Conservation (phyloP, 2,329 filamentous ascomycete genomes). For the Sphaerulina musiva region DNA sequence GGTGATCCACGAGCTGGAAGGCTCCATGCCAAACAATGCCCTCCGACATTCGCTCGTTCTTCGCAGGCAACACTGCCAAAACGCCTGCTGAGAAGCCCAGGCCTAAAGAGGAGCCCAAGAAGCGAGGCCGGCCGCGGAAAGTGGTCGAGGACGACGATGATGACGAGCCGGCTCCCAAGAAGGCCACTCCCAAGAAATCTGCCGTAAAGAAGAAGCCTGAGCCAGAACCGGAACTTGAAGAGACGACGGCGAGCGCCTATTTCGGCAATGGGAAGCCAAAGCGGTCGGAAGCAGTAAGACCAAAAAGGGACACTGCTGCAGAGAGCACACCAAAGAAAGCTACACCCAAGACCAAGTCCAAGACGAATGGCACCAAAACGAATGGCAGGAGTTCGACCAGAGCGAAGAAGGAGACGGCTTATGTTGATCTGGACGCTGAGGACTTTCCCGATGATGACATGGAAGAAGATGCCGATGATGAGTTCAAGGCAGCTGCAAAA, state of each 20-base stretch:
- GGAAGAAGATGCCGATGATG: slow-evolving; percentile 62
- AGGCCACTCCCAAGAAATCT: slow-evolving; percentile 46
- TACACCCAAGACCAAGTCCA: slow-evolving; percentile 30
- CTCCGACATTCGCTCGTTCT: slow-evolving; percentile 82
- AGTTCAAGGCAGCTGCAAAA: slow-evolving; percentile 68
- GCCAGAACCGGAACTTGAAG: slow-evolving; percentile 36
- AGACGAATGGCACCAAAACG: slow-evolving; percentile 32
- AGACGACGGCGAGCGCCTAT: slow-evolving; percentile 57
- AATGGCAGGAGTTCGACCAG: slow-evolving; percentile 35
- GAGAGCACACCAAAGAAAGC: slow-evolving; percentile 38
- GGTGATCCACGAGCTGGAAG: background rate
- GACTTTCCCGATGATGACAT: slow-evolving; percentile 38
- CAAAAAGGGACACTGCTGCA: slow-evolving; percentile 17
- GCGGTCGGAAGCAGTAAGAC: slow-evolving; percentile 37
- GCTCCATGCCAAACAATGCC: slow-evolving; percentile 56
- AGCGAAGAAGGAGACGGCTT: slow-evolving; percentile 40
- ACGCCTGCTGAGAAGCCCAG: slow-evolving; percentile 37
- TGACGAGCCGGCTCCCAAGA: slow-evolving; percentile 23
- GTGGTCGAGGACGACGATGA: slow-evolving; percentile 73
- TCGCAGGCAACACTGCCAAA: slow-evolving; percentile 65
- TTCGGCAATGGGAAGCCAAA: slow-evolving; percentile 54
- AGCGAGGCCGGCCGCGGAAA: slow-evolving; percentile 51
- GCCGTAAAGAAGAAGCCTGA: slow-evolving; percentile 39
- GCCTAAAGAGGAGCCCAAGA: slow-evolving; percentile 37
- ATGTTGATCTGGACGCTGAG: slow-evolving; percentile 31